Conservation (phyloP, 202 grass and related monocot species). For the Alloteropsis angusta region DNA sequence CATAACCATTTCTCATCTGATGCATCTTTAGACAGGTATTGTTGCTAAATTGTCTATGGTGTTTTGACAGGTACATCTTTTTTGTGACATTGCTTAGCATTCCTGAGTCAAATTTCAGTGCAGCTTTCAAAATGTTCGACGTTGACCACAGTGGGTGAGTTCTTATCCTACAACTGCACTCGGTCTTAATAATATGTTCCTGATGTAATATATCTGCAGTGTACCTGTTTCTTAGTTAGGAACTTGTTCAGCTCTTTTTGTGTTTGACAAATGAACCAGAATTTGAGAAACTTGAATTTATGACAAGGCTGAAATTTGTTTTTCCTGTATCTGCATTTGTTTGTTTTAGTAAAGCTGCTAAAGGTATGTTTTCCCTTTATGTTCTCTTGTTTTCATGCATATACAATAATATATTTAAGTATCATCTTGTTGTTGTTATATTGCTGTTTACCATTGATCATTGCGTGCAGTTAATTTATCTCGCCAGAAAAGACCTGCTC, state of each 20-base stretch:
- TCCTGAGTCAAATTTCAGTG: slow-evolving; percentile 76
- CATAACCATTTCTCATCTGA: background rate
- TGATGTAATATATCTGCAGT: background rate
- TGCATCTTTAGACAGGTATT: background rate
- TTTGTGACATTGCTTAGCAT: slow-evolving; percentile 92
- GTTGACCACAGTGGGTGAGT: slow-evolving; percentile 76
- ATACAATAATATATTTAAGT: slow-evolving; percentile 26
- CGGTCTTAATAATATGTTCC: slow-evolving; percentile 12
- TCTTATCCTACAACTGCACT: slow-evolving; percentile 19
- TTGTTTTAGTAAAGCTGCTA: slow-evolving; percentile 19
- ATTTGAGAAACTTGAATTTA: background rate
- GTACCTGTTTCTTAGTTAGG: background rate
- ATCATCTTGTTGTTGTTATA: slow-evolving; percentile 36
- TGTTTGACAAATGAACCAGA: background rate
- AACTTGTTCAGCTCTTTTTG: background rate
- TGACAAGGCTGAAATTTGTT: background rate
- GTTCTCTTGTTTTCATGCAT: slow-evolving; percentile 31
- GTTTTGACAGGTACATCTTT: slow-evolving; percentile 78
- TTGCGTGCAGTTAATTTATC: slow-evolving; percentile 74
- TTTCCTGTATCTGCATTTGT: slow-evolving; percentile 15
- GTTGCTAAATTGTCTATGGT: slow-evolving; percentile 4
- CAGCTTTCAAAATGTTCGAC: slow-evolving; percentile 98
- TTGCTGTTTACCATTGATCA: slow-evolving; percentile 72
- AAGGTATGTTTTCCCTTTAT: slow-evolving; percentile 33
- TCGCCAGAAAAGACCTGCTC: slow-evolving; percentile 50